Conservation (phyloP, 306 rosid genomes). For the Vigna reflexopilosa region DNA sequence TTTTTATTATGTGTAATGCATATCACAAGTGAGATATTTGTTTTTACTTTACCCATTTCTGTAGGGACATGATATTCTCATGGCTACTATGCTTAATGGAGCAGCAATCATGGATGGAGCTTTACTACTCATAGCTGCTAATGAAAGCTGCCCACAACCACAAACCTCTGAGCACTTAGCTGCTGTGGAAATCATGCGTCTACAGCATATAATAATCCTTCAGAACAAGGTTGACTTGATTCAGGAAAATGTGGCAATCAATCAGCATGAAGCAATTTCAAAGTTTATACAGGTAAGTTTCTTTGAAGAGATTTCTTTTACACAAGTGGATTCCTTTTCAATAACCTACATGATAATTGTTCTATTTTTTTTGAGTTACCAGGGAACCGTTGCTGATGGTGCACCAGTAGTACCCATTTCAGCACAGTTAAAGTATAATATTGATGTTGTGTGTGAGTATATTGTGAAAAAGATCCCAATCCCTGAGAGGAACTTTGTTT, state of each 20-base stretch:
- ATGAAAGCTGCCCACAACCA: constrained; percentile 98
- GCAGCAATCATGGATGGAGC: constrained; percentile 99
- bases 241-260: constrained; percentile 97
- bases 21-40: not conserved
- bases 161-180: constrained; percentile 99
- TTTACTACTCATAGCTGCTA: constrained; percentile 91
- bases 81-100: constrained; percentile 99
- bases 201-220: constrained; percentile 92
- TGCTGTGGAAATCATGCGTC: constrained; percentile 98
- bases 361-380: constrained; percentile 30
- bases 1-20: not conserved
- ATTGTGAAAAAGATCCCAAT: constrained; percentile 94
- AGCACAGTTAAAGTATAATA: constrained; percentile 94
- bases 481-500: constrained; percentile 89
- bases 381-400: constrained; percentile 97
- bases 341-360: not conserved
- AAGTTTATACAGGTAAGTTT: constrained; percentile 82
- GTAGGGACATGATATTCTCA: constrained; percentile 98
- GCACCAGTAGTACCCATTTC: constrained; percentile 97
- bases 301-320: not conserved
- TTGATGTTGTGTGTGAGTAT: constrained; percentile 95
- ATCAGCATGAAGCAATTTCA: constrained; percentile 89
- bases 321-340: constrained; percentile 27
- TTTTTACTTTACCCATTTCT: constrained; percentile 18
- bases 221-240: constrained; percentile 96